Base-by-base conservation (phyloP, 331 rosid species). In the Pyrus hybrid region DNA sequence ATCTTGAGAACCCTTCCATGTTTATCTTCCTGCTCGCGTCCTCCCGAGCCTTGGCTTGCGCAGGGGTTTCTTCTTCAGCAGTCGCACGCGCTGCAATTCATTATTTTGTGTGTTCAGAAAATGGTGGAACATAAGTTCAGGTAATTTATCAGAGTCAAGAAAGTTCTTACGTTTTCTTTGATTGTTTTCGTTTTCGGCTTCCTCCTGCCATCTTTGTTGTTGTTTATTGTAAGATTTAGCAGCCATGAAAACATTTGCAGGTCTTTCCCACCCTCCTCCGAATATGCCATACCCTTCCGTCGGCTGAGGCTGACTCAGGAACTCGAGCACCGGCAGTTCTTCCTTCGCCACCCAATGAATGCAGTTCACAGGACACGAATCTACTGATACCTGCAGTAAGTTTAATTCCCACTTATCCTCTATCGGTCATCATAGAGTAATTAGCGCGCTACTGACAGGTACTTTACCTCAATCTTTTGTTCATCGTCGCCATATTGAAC, bases 231-330 rank as follows among this genome's bases (percentile, higher is more conserved):
- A 88, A 70, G 90, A 80, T 71, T 85, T 77, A 2, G 97, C 97
- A 20, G 96, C 92, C 70, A 35, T 58, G 75, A 92, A 92, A 61
- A 92, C 93, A 80, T 92, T 88, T 70, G 83, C 86, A 18, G 91
- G 90, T 67, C 83, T 90, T 75, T 90, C 96, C 97, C 97, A 92
- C 20, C 93, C 96, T 72, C 97, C 97, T 72, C 93, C 97, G 76
- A 85, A 92, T 65, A 90, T 83, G 3, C 96, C 97, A 82, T 86
- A 83, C 47, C 80, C 96, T 45, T 86, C 87, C 78, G 87, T 92
- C 5, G 77, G 88, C 72, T 76, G 97, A 29, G 96, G 96, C 75
- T 88, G 89, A 58, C 81, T 87, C 78, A 92, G 72, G 80, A 90
- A 88, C 87, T 92, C 97, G 1, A 92, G 91, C 86, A 81, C 86